Evolutionary conservation across 495 filamentous ascomycete genomes (phyloP), one percentile per base, ranked within the genome.

Genomic region (Aspergillus diversus): DNA sequence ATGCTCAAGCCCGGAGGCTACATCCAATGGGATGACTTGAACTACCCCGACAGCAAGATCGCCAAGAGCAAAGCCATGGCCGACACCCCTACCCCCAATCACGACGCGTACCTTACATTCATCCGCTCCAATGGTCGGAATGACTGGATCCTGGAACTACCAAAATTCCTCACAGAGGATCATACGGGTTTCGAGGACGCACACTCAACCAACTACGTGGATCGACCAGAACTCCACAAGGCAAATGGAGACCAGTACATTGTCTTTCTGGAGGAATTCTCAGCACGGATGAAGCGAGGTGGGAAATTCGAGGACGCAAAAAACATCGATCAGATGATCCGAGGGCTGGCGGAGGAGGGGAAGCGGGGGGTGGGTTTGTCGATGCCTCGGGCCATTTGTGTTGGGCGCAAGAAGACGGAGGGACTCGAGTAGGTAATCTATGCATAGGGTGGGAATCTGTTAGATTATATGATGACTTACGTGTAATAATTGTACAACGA

Each of bases 1-100:
- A 54, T 77, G 64, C 61, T 77, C 8, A 73, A 74, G 49, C 75
- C 72, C 5, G 75, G 73, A 5, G 75, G 73, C 3, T 74, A 66
- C 33, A 63, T 77, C 7, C 73, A 77, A 52, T 77, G 75, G 73
- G 73, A 74, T 35, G 75, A 75, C 37, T 33, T 61, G 33, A 59
- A 68, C 34, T 63, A 55, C 34, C 33, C 34, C 5, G 49, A 49
- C 15, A 61, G n/a, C 7, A 42, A 34, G 7, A 34, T 63, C 1
- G 63, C 66, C 15, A 66, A 55, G 35, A 64, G 55, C 37, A 33
- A 31, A 11, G 46, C 37, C 55, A 34, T 56, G 12, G 12, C 31
- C 0, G 34, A n/a, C 35, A 3, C 46, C 16, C 16, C 46, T 4
- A 50, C 61, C 5, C 50, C 61, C 5, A 61, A 62, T 17, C 65